phyloP scores from a whole-genome alignment of 352 stramenopile species.

The Globisporangium acanthophoron region DNA sequence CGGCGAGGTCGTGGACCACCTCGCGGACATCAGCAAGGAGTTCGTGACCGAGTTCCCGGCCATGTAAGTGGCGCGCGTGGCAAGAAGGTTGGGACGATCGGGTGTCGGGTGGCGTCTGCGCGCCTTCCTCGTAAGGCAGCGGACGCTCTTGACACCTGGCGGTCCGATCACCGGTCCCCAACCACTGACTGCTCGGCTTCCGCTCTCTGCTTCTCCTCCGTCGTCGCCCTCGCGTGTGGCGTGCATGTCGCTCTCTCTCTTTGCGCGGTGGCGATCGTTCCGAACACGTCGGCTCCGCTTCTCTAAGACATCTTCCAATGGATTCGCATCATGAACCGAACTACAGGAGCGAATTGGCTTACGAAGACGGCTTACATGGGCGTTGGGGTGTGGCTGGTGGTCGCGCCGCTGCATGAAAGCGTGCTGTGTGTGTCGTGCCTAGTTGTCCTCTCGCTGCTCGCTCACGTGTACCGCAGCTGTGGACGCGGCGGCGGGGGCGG shows the following conservation, averaged over 20 bases:
- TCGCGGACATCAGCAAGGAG: conserved; percentile 91
- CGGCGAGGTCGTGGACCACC: conserved; percentile 92
- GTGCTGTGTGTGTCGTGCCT: conserved; percentile 2
- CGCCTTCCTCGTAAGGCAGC: background rate
- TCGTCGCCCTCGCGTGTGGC: no score
- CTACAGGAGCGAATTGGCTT: background rate
- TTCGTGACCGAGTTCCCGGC: conserved; percentile 96
- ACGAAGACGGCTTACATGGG: background rate
- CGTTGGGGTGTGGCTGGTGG: no score
- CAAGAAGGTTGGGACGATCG: background rate
- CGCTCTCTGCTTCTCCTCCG: no score
- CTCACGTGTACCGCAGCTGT: conserved; percentile 31
- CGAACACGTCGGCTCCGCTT: background rate
- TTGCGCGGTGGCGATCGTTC: background rate
- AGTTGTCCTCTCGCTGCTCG: background rate
- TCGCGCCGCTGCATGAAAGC: no score
- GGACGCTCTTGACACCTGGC: no score
- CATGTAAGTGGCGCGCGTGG: conserved; percentile 85
- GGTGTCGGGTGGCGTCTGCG: background rate
- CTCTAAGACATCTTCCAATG: background rate
- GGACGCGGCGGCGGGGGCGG: conserved; percentile 53
- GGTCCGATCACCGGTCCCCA: no score
- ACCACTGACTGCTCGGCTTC: background rate
- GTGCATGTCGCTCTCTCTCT: background rate
- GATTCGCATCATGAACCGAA: background rate